Conservation (phyloP, 257 asterid genomes). For the Fraxinus excelsior region DNA sequence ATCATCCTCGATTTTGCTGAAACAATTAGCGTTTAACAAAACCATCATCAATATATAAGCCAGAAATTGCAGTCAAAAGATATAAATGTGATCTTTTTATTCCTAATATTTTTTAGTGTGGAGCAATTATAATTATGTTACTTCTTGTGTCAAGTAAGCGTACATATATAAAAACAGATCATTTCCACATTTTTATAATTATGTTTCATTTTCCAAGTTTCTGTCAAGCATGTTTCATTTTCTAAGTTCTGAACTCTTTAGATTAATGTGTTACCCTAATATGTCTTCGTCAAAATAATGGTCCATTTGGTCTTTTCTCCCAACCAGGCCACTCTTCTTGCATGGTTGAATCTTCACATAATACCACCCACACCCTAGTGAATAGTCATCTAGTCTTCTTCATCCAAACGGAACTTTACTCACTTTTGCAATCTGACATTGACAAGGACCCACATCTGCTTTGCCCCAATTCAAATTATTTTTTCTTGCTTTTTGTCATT, state of each 20-base stretch:
- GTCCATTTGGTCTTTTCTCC: not conserved
- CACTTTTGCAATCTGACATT: not conserved
- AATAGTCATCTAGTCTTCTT: not conserved
- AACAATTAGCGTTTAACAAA: slow-evolving; percentile 19
- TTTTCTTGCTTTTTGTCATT: not conserved
- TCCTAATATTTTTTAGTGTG: not conserved
- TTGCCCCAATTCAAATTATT: not conserved
- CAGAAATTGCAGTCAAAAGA: slow-evolving; percentile 18
- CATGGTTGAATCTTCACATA: not conserved
- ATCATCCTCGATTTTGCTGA: slow-evolving; percentile 74
- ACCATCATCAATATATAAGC: slow-evolving; percentile 20
- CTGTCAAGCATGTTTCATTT: not conserved
- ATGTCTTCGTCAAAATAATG: not conserved
- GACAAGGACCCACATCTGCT: not conserved
- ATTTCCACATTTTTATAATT: not conserved
- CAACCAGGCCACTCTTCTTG: not conserved
- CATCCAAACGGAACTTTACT: not conserved
- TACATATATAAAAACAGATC: not conserved
- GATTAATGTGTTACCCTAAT: not conserved
- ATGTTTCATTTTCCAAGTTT: not conserved
- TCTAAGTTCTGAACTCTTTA: not conserved
- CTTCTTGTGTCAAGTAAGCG: not conserved
- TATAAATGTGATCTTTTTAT: not conserved
- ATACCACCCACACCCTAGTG: not conserved
- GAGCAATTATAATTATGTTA: not conserved